These are phyloP conservation scores for Botryotinia convoluta DNA, from an alignment of 2,329 filamentous ascomycete genomes.

Conservation along the genomic window DNA sequence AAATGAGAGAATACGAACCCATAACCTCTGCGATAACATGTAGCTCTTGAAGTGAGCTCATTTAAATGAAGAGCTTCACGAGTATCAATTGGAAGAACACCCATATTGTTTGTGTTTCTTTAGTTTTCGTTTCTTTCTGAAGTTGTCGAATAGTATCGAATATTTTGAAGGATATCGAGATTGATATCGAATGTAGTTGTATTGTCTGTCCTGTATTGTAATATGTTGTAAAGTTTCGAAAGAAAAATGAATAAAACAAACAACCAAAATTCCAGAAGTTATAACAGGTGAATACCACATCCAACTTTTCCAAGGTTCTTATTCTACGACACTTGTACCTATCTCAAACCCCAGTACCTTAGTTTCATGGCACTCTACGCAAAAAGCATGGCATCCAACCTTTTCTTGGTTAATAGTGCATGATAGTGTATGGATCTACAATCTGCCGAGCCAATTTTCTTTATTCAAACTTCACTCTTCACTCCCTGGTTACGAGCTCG, in stretches of 20 bases:
- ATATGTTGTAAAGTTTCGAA: neutral
- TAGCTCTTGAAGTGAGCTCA: conserved; percentile 8
- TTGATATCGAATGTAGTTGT: neutral
- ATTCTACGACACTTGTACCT: neutral
- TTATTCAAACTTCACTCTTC: neutral
- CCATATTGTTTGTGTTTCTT: neutral
- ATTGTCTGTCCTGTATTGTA: neutral
- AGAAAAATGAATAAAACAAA: no score
- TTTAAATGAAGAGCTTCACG: conserved; percentile 15
- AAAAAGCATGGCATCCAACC: neutral
- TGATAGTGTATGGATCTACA: neutral
- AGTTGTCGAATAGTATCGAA: neutral
- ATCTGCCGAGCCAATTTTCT: neutral
- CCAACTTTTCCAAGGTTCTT: conserved; percentile 10
- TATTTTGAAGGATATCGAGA: neutral
- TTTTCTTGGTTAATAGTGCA: neutral
- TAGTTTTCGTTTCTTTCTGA: neutral
- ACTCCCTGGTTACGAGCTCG: neutral
- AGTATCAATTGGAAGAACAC: conserved; percentile 18
- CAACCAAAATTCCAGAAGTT: neutral
- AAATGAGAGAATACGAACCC: conserved; percentile 1
- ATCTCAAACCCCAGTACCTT: neutral
- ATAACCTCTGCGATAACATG: neutral
- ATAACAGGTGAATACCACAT: neutral
- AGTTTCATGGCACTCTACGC: neutral